Evolutionary conservation across 768 basidiomycete species (phyloP), one percentile per base, ranked within the genome.

Genomic region (Suillus placidus): DNA sequence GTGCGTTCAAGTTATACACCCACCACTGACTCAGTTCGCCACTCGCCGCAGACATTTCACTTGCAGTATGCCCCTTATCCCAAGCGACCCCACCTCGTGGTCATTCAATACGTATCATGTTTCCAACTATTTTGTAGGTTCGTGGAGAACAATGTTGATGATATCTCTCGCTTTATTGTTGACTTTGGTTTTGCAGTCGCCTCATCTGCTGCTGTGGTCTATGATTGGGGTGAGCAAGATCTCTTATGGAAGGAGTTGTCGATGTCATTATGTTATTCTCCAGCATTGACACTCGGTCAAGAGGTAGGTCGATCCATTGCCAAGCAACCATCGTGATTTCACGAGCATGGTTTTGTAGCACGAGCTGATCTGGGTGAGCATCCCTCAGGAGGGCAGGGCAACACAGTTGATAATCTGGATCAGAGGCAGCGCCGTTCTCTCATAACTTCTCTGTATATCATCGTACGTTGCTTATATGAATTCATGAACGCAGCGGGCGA

Each of bases 391-490:
- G 18, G 12, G 20, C 32, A 34, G 2, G 9, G 6, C 8, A 1
- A 34, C 7, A 13, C 10, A 55, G 12, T 35, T 35, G 2, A 8
- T 10, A 35, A 35, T 55, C 13, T 3, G 3, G 20, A 6, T 34
- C 34, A 35, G 54, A 55, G 6, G 32, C 32, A 13, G 13, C 54
- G 20, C 32, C 20, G 20, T 34, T 55, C 54, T 8, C 1, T 35
- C 54, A 55, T 55, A 34, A 35, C 54, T 55, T 20, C 5, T 55
- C 54, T 55, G 35, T 37, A 55, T 55, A 34, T 55, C 34, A 35
- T n/a, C 20, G 54, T 55, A n/a, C 6, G 54, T 35, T 1, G 20
- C 12, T 35, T 47, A n/a, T 47, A 12, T 47, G n/a, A 10, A 5
- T n/a, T 12, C 43, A n/a, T 18, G 7, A 43, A 20, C 42, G 7